Evolutionary conservation across 2,329 filamentous ascomycete genomes (phyloP).

Genomic region (Ciborinia camelliae): DNA sequence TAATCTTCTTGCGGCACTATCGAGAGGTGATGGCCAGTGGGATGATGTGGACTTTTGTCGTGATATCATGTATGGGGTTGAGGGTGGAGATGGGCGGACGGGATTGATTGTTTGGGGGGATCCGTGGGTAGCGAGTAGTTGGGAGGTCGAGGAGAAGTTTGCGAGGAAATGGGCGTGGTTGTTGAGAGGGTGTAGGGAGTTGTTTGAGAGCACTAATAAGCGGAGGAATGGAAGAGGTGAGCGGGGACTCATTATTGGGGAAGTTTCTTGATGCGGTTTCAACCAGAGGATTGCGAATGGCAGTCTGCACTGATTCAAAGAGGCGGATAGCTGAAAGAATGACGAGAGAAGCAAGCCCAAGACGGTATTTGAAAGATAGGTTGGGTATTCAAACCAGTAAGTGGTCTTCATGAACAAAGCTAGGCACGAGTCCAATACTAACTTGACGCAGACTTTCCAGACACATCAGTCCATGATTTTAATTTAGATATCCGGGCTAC

Average conservation of each 20-base stretch:
- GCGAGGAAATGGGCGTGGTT: slow-evolving; percentile 46
- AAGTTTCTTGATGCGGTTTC: not conserved
- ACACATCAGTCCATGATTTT: not conserved
- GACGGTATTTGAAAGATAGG: not conserved
- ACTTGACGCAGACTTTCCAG: not conserved
- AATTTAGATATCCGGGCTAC: not conserved
- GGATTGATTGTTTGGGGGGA: slow-evolving; percentile 50
- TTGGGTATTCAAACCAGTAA: not conserved
- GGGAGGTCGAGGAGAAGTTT: slow-evolving; percentile 48
- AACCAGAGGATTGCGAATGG: not conserved
- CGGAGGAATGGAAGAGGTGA: slow-evolving; percentile 37
- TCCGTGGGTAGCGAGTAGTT: slow-evolving; percentile 43
- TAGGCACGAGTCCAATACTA: not conserved
- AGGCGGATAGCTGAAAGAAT: not conserved
- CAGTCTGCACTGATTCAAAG: not conserved
- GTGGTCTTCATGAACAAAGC: not conserved
- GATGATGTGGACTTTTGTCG: slow-evolving; percentile 40
- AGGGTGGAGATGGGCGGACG: slow-evolving; percentile 27
- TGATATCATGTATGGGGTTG: slow-evolving; percentile 39
- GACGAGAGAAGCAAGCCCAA: not conserved
- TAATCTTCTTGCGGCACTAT: slow-evolving; percentile 40
- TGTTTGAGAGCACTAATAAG: slow-evolving; percentile 40
- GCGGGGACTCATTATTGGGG: not conserved
- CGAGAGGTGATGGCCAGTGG: slow-evolving; percentile 35
- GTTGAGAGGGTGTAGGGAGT: slow-evolving; percentile 40